phyloP scores from a whole-genome alignment of 1,284 basidiomycete species.

The Xanthoconium separans region DNA sequence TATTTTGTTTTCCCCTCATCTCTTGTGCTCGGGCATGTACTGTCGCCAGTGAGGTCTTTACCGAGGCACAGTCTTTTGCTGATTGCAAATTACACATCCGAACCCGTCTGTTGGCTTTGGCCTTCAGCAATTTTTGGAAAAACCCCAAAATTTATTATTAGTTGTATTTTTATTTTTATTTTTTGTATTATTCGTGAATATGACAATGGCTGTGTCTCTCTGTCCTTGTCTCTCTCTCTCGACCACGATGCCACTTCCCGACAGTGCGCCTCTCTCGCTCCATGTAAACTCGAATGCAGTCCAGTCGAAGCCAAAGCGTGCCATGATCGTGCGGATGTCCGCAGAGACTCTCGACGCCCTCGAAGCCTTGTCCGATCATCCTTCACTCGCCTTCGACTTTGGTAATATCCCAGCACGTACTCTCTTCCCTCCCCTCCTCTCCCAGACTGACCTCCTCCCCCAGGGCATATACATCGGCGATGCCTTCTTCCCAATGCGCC shows the following conservation, averaged over 20 bases:
- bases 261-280: conserved; percentile 50
- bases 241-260: conserved; percentile 69
- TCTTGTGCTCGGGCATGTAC: conserved; percentile 92
- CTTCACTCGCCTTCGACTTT: conserved; percentile 58
- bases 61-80: conserved; percentile 91
- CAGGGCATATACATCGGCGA: conserved; percentile 68
- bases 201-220: neutral
- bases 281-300: conserved; percentile 51
- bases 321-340: conserved; percentile 71
- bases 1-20: conserved; percentile 42
- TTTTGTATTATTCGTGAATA: too few species aligned
- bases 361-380: conserved; percentile 45
- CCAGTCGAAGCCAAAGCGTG: conserved; percentile 63
- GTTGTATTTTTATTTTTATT: neutral
- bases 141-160: neutral
- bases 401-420: conserved; percentile 52
- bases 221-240: neutral
- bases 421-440: neutral
- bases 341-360: conserved; percentile 66
- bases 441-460: neutral
- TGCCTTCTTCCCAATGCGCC: conserved; percentile 57
- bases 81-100: conserved; percentile 92
- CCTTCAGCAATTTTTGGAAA: conserved; percentile 78
- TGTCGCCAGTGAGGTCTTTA: conserved; percentile 90
- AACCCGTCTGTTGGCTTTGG: conserved; percentile 76